These are phyloP conservation scores for Ceratocystis variospora DNA, from an alignment of 2,329 filamentous ascomycete genomes.

Conservation along the genomic window DNA sequence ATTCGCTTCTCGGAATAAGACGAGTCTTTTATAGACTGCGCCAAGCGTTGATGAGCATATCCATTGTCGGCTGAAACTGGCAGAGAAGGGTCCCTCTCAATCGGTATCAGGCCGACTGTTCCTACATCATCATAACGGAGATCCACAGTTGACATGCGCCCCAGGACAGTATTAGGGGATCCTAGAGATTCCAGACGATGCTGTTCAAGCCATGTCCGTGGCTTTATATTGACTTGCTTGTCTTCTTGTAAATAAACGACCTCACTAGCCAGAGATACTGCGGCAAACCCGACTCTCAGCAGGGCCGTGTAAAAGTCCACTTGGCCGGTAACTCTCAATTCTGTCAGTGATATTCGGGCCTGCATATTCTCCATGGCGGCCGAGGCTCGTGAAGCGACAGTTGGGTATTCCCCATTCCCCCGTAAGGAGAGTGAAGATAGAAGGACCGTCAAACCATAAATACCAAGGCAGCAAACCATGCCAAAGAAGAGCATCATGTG, in stretches of 20 bases:
- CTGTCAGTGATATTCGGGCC: conserved; percentile 72
- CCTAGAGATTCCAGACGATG: conserved; percentile 70
- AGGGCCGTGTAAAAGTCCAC: conserved; percentile 95
- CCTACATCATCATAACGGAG: conserved; percentile 40
- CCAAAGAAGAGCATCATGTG: conserved; percentile 77
- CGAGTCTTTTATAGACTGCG: conserved; percentile 38
- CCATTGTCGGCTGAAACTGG: conserved; percentile 35
- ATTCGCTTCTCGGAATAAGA: conserved; percentile 27
- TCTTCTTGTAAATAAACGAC: conserved; percentile 94
- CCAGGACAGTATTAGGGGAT: conserved; percentile 38
- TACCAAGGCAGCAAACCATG: conserved; percentile 58
- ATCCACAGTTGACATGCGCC: conserved; percentile 34
- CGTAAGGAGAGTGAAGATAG: conserved; percentile 45
- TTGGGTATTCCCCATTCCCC: not conserved
- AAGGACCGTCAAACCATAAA: conserved; percentile 64
- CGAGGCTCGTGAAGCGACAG: not conserved
- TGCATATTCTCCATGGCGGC: conserved; percentile 81
- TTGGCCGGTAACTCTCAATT: conserved; percentile 64
- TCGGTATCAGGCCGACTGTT: conserved; percentile 41
- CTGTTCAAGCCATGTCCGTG: conserved; percentile 83
- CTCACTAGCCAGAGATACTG: conserved; percentile 85
- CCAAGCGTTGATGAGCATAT: conserved; percentile 57
- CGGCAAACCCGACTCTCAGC: conserved; percentile 71
- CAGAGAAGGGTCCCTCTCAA: conserved; percentile 33
- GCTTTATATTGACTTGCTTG: conserved; percentile 54